These are phyloP conservation scores for Leptosphaerulina australis DNA, from an alignment of 2,329 filamentous ascomycete genomes.

Conservation along the genomic window DNA sequence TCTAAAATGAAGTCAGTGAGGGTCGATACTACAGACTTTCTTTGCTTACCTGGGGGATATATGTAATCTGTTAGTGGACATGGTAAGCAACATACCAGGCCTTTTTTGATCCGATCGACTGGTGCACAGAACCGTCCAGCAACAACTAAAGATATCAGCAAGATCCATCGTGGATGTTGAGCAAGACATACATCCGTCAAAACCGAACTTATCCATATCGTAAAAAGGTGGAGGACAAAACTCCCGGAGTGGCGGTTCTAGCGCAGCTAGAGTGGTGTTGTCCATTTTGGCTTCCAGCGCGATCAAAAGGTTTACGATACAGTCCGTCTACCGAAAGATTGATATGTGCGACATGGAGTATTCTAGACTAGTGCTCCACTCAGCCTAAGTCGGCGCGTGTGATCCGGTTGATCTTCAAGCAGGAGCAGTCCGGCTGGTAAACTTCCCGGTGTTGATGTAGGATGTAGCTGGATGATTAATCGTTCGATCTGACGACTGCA, in stretches of 20 bases:
- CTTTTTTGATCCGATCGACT: constrained; percentile 51
- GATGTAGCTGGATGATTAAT: constrained; percentile 19
- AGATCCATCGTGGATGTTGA: neutral
- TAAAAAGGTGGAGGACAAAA: constrained; percentile 73
- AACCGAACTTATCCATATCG: constrained; percentile 65
- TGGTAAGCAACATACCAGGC: constrained; percentile 79
- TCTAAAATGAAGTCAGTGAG: constrained; percentile 40
- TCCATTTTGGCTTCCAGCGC: constrained; percentile 29
- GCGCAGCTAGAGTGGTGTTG: constrained; percentile 34
- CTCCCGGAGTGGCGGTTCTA: constrained; percentile 49
- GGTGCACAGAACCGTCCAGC: constrained; percentile 64
- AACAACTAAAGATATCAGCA: constrained; percentile 54
- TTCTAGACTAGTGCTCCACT: constrained; percentile 1
- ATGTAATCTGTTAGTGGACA: constrained; percentile 85
- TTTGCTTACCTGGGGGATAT: constrained; percentile 61
- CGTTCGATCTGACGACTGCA: constrained; percentile 22
- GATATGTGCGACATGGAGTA: constrained; percentile 32
- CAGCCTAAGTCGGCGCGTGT: neutral
- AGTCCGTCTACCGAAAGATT: constrained; percentile 22
- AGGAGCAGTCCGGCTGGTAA: constrained; percentile 15
- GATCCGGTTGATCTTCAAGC: neutral
- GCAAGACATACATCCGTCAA: constrained; percentile 68
- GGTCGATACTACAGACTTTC: neutral
- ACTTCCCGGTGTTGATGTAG: constrained; percentile 16
- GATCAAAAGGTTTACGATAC: constrained; percentile 1